Conservation (phyloP, 2,329 filamentous ascomycete genomes). For the Ceratocystis colombiana region DNA sequence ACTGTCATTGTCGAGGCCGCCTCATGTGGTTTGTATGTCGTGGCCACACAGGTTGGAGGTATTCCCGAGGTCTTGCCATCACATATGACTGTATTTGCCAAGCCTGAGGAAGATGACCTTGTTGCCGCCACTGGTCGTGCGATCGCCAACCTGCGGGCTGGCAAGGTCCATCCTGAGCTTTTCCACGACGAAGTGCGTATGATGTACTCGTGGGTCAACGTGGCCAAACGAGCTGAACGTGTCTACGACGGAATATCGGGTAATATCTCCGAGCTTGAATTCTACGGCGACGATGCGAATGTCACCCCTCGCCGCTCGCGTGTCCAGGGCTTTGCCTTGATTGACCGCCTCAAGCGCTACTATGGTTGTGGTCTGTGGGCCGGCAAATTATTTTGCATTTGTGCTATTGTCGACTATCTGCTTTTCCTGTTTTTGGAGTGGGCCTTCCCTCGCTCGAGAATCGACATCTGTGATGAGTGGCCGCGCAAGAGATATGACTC, state of each 20-base stretch:
- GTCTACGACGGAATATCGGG: conserved; percentile 92
- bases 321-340: conserved; percentile 79
- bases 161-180: conserved; percentile 78
- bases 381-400: conserved; percentile 91
- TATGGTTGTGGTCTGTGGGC: conserved; percentile 98
- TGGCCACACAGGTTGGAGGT: conserved; percentile 90
- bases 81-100: conserved; percentile 96
- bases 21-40: conserved; percentile 89
- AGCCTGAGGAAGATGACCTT: conserved; percentile 91
- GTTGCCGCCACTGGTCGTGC: conserved; percentile 82
- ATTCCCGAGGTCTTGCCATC: conserved; percentile 92
- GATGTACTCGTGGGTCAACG: conserved; percentile 99
- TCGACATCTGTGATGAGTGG: conserved; percentile 87
- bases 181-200: conserved; percentile 96
- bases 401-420: conserved; percentile 86
- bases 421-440: conserved; percentile 82
- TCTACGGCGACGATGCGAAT: conserved; percentile 54
- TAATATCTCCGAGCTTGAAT: conserved; percentile 72
- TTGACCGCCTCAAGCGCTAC: conserved; percentile 89
- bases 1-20: conserved; percentile 97
- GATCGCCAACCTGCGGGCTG: conserved; percentile 74
- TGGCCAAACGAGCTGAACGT: conserved; percentile 82
- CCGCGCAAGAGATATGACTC: conserved; percentile 53
- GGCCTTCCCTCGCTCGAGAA: conserved; percentile 70
- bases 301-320: conserved; percentile 55